phyloP scores from a whole-genome alignment of 2,329 filamentous ascomycete species.

The Hirsutella minnesotensis region DNA sequence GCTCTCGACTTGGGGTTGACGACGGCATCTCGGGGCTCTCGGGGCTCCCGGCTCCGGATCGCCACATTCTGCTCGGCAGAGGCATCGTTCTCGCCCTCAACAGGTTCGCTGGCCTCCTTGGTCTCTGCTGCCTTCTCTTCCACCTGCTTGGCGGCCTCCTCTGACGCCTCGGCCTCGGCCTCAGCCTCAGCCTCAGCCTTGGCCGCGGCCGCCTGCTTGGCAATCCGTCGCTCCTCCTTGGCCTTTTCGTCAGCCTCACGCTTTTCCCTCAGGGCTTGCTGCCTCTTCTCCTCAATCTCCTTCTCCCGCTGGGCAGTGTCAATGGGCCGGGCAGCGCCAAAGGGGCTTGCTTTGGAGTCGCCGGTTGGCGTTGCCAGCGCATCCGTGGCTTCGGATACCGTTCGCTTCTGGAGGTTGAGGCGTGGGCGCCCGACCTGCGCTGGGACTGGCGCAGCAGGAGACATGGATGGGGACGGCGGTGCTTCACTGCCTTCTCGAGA shows the following conservation, averaged over 20 bases:
- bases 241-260: conserved; percentile 78
- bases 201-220: conserved; percentile 43
- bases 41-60: conserved; percentile 21
- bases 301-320: conserved; percentile 84
- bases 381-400: conserved; percentile 62
- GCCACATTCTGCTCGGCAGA: conserved; percentile 38
- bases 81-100: conserved; percentile 16
- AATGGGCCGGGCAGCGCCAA: conserved; percentile 86
- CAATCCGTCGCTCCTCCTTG: conserved; percentile 58
- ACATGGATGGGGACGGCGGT: conserved; percentile 60
- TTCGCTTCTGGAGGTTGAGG: conserved; percentile 83
- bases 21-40: conserved; percentile 32
- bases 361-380: conserved; percentile 35
- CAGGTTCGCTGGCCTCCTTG: conserved; percentile 15
- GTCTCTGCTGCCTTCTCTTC: conserved; percentile 15
- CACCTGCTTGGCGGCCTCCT: conserved; percentile 17
- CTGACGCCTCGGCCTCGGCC: conserved; percentile 18
- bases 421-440: conserved; percentile 56
- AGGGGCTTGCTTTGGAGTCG: conserved; percentile 80
- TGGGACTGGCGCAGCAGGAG: conserved; percentile 32
- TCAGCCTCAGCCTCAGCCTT: conserved; percentile 29
- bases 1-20: conserved; percentile 41
- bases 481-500: conserved; percentile 58
- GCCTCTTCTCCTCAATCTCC: conserved; percentile 80
- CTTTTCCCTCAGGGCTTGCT: conserved; percentile 65